These are phyloP conservation scores for Dryas octopetala DNA, from an alignment of 306 rosid species.

Conservation along the genomic window DNA sequence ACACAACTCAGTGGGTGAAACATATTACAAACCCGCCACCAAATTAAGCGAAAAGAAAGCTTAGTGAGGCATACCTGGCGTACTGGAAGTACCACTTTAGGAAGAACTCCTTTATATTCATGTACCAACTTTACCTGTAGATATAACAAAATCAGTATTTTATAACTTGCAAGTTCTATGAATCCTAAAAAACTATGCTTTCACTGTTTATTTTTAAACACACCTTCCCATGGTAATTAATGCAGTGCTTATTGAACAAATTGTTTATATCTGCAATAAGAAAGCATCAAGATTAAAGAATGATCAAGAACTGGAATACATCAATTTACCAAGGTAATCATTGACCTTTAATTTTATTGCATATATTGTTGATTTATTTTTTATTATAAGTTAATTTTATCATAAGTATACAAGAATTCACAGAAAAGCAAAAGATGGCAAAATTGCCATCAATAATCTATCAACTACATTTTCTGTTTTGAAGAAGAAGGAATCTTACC, in stretches of 20 bases:
- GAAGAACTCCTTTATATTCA: slow-evolving; percentile 76
- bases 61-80: slow-evolving; percentile 54
- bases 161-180: not conserved
- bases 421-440: not conserved
- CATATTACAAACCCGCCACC: not conserved
- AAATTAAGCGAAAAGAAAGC: not conserved
- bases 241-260: slow-evolving; percentile 71
- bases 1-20: not conserved
- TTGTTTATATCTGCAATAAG: slow-evolving; percentile 72
- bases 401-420: not conserved
- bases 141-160: slow-evolving; percentile 23
- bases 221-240: slow-evolving; percentile 87
- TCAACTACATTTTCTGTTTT: not conserved
- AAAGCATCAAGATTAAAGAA: slow-evolving; percentile 17
- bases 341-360: not conserved
- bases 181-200: not conserved
- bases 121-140: slow-evolving; percentile 67
- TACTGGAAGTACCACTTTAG: slow-evolving; percentile 68
- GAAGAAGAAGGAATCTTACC: slow-evolving; percentile 40
- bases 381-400: not conserved
- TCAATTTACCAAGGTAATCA: not conserved
- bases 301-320: not conserved
- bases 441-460: not conserved
- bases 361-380: not conserved
- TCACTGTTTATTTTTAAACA: slow-evolving; percentile 15